Conservation (phyloP, 192 early-diverging fungal species). For the Umbelopsis sp. region DNA sequence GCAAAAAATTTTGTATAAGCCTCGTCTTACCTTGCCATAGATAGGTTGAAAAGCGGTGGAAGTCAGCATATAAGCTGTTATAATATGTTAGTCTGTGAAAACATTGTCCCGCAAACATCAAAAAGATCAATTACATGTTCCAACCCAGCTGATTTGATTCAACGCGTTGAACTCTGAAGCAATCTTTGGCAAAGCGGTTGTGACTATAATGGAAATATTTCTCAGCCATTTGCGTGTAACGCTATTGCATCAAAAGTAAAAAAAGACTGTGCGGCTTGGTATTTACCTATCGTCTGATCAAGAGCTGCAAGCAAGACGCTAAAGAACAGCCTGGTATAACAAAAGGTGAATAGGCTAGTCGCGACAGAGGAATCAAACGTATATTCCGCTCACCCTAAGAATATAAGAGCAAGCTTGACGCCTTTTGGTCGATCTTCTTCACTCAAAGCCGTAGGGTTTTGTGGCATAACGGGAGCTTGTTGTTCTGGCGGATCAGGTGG, state of each 20-base stretch:
- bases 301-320: constrained; percentile 68
- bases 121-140: constrained; percentile 35
- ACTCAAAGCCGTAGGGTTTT: background rate
- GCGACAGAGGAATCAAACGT: background rate
- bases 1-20: background rate
- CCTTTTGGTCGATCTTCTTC: constrained; percentile 18
- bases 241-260: too few relatives aligned
- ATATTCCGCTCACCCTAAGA: background rate
- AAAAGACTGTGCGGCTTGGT: background rate
- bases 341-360: background rate
- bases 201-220: constrained; percentile 38
- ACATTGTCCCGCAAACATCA: too few relatives aligned
- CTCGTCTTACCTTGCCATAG: constrained; percentile 68
- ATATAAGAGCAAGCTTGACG: constrained; percentile 9
- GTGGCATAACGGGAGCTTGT: background rate
- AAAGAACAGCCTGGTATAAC: constrained; percentile 1
- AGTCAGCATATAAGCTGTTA: constrained; percentile 64
- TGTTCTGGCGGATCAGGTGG: background rate
- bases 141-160: constrained; percentile 75
- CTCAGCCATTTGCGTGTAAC: background rate
- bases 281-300: constrained; percentile 67
- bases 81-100: too few relatives aligned
- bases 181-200: constrained; percentile 70
- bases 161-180: constrained; percentile 64
- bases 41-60: constrained; percentile 68